Evolutionary conservation across 2,329 filamentous ascomycete species (phyloP).

Genomic region (Ophiosphaerella narmari): DNA sequence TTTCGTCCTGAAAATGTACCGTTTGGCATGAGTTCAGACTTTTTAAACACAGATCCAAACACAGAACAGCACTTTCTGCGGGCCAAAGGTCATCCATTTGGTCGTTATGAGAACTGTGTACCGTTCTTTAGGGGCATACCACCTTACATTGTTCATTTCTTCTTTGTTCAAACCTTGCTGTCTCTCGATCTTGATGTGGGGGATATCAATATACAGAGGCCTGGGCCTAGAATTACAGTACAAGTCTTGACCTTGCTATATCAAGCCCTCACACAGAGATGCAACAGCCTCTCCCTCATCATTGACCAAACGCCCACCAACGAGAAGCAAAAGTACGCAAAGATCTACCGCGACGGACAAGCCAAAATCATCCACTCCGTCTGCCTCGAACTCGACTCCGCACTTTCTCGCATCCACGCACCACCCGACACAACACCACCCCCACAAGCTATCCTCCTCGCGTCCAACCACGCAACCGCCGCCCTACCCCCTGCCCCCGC

Average conservation of each 20-base stretch:
- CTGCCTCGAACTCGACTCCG: constrained; percentile 24
- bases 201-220: constrained; percentile 13
- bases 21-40: constrained; percentile 31
- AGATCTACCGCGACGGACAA: constrained; percentile 51
- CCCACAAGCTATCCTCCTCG: constrained; percentile 8
- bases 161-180: constrained; percentile 34
- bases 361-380: constrained; percentile 33
- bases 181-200: constrained; percentile 20
- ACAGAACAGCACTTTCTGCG: constrained; percentile 43
- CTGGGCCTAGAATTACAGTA: constrained; percentile 25
- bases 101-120: constrained; percentile 36
- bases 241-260: constrained; percentile 29
- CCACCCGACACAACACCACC: constrained; percentile 3
- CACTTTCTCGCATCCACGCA: constrained; percentile 10
- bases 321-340: constrained; percentile 47
- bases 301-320: constrained; percentile 25
- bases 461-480: constrained; percentile 17
- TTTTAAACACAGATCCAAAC: constrained; percentile 24
- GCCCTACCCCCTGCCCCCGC: constrained; percentile 15
- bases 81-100: constrained; percentile 34
- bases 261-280: constrained; percentile 28
- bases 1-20: constrained; percentile 24
- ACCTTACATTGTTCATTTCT: constrained; percentile 38
- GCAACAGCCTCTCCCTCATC: constrained; percentile 20
- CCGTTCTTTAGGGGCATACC: constrained; percentile 42